phyloP scores from a whole-genome alignment of 306 rosid species.

The Prunus campanulata region DNA sequence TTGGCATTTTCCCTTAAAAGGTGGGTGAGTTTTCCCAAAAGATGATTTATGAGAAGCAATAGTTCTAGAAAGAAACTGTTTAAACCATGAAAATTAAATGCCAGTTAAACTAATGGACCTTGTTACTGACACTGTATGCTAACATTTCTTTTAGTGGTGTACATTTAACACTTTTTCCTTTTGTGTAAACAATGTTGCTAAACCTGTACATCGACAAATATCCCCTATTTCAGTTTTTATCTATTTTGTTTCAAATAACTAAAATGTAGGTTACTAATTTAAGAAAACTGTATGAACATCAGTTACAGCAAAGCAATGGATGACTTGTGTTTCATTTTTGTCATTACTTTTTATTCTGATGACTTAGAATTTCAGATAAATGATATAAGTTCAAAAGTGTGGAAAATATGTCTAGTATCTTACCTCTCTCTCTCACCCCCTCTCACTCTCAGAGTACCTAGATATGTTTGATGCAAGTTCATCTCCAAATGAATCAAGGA shows the following conservation, averaged over 20 bases:
- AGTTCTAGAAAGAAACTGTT: background rate
- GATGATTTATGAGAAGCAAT: background rate
- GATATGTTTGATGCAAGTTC: conserved; percentile 76
- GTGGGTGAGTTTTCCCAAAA: background rate
- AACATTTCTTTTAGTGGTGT: background rate
- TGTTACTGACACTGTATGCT: background rate
- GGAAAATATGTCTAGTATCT: conserved; percentile 13
- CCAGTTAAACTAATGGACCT: background rate
- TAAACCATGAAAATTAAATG: background rate
- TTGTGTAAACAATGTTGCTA: background rate
- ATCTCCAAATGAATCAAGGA: conserved; percentile 71
- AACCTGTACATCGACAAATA: background rate
- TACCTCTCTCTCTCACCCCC: conserved; percentile 14
- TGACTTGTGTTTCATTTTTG: background rate
- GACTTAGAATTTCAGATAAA: background rate
- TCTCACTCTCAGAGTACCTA: conserved; percentile 64
- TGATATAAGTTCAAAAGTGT: background rate
- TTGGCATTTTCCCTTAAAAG: background rate
- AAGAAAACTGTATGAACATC: background rate
- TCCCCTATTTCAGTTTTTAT: background rate
- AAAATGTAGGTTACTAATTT: background rate
- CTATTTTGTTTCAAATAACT: background rate
- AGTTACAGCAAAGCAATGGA: background rate
- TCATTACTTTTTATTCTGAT: background rate
- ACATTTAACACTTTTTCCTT: background rate